A percentile compares a stretch with the other conserved stretches of the same genome.
phyloP scores from a whole-genome alignment of 2,329 filamentous ascomycete genomes.

The Teratosphaeria pseudoeucalypti region DNA sequence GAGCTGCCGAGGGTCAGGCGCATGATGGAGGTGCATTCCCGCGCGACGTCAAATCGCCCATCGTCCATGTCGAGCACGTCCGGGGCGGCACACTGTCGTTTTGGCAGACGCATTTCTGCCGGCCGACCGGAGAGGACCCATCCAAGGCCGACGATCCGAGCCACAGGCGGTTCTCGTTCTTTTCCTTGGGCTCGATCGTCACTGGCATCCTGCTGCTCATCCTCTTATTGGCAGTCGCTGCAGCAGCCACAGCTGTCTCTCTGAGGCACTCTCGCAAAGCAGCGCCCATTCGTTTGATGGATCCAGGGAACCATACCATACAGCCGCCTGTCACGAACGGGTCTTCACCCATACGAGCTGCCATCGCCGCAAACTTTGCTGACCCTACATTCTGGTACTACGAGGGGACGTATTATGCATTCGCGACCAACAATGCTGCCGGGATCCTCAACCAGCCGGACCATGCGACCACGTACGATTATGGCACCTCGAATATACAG shows the following conservation, averaged over 20 bases:
- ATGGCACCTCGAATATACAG: slow-evolving; percentile 25
- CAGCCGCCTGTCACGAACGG: background rate
- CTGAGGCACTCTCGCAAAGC: slow-evolving; percentile 2
- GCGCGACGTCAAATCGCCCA: background rate
- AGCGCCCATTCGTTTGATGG: background rate
- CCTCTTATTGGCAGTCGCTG: slow-evolving; percentile 14
- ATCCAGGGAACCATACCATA: background rate
- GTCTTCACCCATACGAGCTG: slow-evolving; percentile 11
- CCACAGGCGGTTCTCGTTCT: slow-evolving; percentile 16
- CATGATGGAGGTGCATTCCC: background rate
- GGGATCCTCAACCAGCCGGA: slow-evolving; percentile 14
- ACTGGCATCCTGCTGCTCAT: slow-evolving; percentile 7
- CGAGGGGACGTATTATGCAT: slow-evolving; percentile 29
- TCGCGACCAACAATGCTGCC: slow-evolving; percentile 27
- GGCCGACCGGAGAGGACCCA: slow-evolving; percentile 3
- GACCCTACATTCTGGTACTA: slow-evolving; percentile 26
- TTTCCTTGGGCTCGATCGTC: slow-evolving; percentile 15
- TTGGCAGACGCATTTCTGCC: slow-evolving; percentile 17
- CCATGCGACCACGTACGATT: slow-evolving; percentile 7
- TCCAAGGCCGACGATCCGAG: slow-evolving; percentile 6
- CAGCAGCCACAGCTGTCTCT: slow-evolving; percentile 14
- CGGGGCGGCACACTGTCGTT: slow-evolving; percentile 5
- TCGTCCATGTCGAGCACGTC: background rate
- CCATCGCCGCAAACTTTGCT: slow-evolving; percentile 27
- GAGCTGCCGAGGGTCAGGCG: background rate